Base-by-base conservation (phyloP, 192 early-diverging fungal species). In the Coemansia sp. region DNA sequence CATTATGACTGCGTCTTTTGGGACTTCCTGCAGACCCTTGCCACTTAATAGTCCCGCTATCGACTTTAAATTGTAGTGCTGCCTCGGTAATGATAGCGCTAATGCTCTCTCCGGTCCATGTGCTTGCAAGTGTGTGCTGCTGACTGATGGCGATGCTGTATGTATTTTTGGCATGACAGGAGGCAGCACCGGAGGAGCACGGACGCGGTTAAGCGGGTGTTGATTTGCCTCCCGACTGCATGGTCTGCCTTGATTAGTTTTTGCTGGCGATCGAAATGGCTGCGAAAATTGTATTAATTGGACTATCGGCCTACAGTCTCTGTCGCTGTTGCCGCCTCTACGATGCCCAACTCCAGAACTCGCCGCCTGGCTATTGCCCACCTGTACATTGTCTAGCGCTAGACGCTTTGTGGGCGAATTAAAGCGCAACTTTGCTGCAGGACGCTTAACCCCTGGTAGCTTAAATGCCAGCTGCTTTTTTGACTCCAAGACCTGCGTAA, bases 381-480 rank as follows among this genome's bases (percentile, higher is more conserved):
- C 21, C 19, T 30, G 30, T 31, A 6, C 57, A 31, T 54, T 7
- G 39, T 59, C 61, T 14, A 46, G 22, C 1, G 64, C 29, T 23
- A 59, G 17, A 21, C 77, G 77, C 65, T 80, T 80, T 25, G 77
- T 54, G 29, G 77, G 77, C n/a, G 77, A 70, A 29, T 51, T 80
- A 30, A 80, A 80, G 30, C 52, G 57, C 31, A 52, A 52, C 11
- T 66, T 54, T 3, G 61, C 51, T 27, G 61, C 51, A 10, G 54
- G 64, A 1, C 77, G 64, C 51, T 74, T 80, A 19, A 71, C 61
- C 14, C 66, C 58, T 19, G 72, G 72, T 29, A 46, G 60, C 50
- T 67, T 80, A 63, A 80, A 80, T 20, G 61, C 33, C 17, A 80
- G 57, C 65, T 59, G 59, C 25, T 54, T 33, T 31, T 22, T 59